These are phyloP conservation scores for Quercus cerris DNA, from an alignment of 306 rosid species.

Conservation along the genomic window DNA sequence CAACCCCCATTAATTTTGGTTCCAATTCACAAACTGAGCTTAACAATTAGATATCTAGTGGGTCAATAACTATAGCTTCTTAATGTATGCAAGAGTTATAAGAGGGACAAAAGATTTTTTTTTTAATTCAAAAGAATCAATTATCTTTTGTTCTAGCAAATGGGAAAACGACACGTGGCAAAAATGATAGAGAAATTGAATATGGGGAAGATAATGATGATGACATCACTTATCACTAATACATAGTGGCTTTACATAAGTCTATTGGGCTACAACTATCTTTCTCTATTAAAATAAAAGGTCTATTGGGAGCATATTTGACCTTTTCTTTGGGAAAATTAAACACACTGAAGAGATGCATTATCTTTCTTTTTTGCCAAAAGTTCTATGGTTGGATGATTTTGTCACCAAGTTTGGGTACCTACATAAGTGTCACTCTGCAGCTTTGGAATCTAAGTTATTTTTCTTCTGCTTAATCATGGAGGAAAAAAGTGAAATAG, in stretches of 20 bases:
- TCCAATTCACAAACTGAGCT: neutral
- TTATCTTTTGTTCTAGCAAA: neutral
- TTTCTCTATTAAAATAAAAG: neutral
- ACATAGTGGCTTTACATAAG: constrained; percentile 27
- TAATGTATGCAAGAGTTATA: constrained; percentile 8
- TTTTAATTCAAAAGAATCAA: no score
- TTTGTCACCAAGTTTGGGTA: constrained; percentile 46
- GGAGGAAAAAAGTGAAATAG: constrained; percentile 11
- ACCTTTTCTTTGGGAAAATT: constrained; percentile 18
- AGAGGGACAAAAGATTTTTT: neutral
- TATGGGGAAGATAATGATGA: constrained; percentile 21
- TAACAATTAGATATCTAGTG: constrained; percentile 18
- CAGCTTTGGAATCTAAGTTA: constrained; percentile 14
- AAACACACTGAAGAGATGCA: constrained; percentile 1
- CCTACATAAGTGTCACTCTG: constrained; percentile 29
- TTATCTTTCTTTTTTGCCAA: neutral
- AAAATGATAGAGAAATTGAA: constrained; percentile 5
- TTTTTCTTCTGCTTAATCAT: constrained; percentile 38
- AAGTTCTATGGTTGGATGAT: constrained; percentile 34
- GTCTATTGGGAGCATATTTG: constrained; percentile 5
- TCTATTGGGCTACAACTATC: neutral
- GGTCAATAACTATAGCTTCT: constrained; percentile 4
- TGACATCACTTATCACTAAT: constrained; percentile 43
- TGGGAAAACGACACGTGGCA: constrained; percentile 12
- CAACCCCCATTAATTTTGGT: neutral